Conservation (phyloP, 2,329 filamentous ascomycete species). For the Arthrobotrys sphaeroides region DNA sequence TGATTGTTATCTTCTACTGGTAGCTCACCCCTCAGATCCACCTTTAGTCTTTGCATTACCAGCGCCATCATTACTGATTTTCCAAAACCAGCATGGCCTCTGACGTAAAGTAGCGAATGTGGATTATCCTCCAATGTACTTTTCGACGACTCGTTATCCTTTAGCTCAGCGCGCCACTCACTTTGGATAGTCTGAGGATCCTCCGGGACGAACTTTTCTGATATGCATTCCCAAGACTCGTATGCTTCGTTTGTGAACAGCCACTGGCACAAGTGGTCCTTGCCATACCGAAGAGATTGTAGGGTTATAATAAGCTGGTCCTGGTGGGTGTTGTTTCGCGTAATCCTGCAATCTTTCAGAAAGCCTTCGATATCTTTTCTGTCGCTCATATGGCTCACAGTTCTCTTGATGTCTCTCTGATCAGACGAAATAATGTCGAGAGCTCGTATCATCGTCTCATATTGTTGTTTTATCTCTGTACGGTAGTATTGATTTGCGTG, state of each 20-base stretch:
- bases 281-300: constrained; percentile 1
- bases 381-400: background rate
- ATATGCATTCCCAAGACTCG: constrained; percentile 1
- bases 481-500: too few relatives aligned
- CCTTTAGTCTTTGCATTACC: constrained; percentile 1
- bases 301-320: background rate
- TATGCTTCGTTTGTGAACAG: constrained; percentile 31
- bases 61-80: constrained; percentile 37
- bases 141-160: too few relatives aligned
- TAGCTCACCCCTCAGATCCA: background rate
- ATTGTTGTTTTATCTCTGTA: too few relatives aligned
- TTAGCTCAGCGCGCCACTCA: background rate
- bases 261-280: constrained; percentile 24
- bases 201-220: background rate
- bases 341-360: background rate
- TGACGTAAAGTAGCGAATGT: constrained; percentile 19
- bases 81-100: constrained; percentile 26
- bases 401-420: background rate
- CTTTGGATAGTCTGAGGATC: background rate
- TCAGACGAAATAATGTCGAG: too few relatives aligned
- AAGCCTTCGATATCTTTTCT: background rate
- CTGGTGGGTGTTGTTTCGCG: constrained; percentile 3
- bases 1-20: constrained; percentile 3
- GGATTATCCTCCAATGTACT: background rate
- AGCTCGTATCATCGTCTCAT: too few relatives aligned